phyloP scores from a whole-genome alignment of 2,329 filamentous ascomycete genomes.

The Fusarium coicis region DNA sequence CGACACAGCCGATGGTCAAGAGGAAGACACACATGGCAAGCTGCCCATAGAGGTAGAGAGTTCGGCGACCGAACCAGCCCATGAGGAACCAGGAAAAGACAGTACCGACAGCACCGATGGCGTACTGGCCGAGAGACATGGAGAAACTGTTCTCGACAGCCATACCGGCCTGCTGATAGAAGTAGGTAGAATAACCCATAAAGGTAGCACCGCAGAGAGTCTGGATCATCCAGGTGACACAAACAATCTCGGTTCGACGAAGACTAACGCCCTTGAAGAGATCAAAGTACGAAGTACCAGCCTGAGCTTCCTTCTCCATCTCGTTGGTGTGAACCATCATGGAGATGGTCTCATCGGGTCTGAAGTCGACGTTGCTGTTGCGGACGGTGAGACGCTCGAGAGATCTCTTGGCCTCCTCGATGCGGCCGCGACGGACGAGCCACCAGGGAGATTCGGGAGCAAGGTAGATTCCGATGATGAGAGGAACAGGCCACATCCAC shows the following conservation, averaged over 20 bases:
- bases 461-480: conserved; percentile 55
- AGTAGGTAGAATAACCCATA: conserved; percentile 70
- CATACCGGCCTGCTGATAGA: conserved; percentile 57
- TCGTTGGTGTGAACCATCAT: conserved; percentile 65
- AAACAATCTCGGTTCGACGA: conserved; percentile 58
- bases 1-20: conserved; percentile 63
- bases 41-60: conserved; percentile 57
- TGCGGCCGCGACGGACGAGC: conserved; percentile 55
- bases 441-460: conserved; percentile 64
- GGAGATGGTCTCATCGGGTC: conserved; percentile 57
- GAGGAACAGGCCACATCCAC: conserved; percentile 60
- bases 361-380: conserved; percentile 49
- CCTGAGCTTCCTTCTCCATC: conserved; percentile 54
- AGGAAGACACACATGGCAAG: conserved; percentile 60
- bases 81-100: conserved; percentile 59
- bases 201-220: conserved; percentile 54
- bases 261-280: conserved; percentile 60
- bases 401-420: conserved; percentile 53
- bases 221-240: conserved; percentile 57
- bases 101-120: conserved; percentile 58
- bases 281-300: conserved; percentile 57
- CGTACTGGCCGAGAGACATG: conserved; percentile 56
- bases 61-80: conserved; percentile 56
- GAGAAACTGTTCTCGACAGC: conserved; percentile 51
- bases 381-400: conserved; percentile 55